A percentile compares a stretch with the other conserved stretches of the same genome.
These are phyloP conservation scores for Friedmanniomyces simplex DNA, from an alignment of 495 filamentous ascomycete species.

Conservation along the genomic window DNA sequence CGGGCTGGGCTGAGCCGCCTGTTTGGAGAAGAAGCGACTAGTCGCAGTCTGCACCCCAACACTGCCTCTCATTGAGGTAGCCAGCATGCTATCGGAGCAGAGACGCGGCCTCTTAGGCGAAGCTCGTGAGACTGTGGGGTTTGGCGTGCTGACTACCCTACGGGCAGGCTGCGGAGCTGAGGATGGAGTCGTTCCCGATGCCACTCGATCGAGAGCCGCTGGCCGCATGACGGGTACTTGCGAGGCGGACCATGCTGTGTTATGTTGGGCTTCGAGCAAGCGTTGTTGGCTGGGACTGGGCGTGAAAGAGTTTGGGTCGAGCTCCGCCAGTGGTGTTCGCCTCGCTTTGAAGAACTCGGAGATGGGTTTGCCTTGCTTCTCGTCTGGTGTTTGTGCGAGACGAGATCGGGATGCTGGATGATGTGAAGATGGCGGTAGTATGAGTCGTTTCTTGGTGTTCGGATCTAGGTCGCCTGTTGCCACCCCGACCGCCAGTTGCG, in stretches of 20 bases:
- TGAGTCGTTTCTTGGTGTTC: conserved; percentile 67
- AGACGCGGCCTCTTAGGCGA: conserved; percentile 52
- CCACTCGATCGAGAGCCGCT: conserved; percentile 28
- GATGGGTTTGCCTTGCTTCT: conserved; percentile 58
- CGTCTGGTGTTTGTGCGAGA: conserved; percentile 28
- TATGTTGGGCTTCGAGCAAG: conserved; percentile 43
- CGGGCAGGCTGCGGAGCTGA: conserved; percentile 30
- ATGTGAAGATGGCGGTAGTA: conserved; percentile 27
- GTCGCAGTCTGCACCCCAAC: conserved; percentile 24
- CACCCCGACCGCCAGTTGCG: conserved; percentile 60
- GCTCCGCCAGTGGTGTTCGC: conserved; percentile 69
- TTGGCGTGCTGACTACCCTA: conserved; percentile 9
- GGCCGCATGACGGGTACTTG: conserved; percentile 31
- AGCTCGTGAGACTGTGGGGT: conserved; percentile 4
- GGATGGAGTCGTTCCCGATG: background rate
- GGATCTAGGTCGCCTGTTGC: conserved; percentile 81
- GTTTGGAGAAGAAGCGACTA: conserved; percentile 50
- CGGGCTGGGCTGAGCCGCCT: conserved; percentile 38
- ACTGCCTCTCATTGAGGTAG: conserved; percentile 14
- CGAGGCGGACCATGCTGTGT: conserved; percentile 40
- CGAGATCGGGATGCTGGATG: conserved; percentile 18
- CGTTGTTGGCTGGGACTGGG: conserved; percentile 58
- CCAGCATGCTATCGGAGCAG: conserved; percentile 43
- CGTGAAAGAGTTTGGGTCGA: conserved; percentile 76
- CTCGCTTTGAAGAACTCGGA: conserved; percentile 67